These are phyloP conservation scores for Kodamaea kaohsiungensis DNA, from an alignment of 805 yeast species.

Conservation along the genomic window DNA sequence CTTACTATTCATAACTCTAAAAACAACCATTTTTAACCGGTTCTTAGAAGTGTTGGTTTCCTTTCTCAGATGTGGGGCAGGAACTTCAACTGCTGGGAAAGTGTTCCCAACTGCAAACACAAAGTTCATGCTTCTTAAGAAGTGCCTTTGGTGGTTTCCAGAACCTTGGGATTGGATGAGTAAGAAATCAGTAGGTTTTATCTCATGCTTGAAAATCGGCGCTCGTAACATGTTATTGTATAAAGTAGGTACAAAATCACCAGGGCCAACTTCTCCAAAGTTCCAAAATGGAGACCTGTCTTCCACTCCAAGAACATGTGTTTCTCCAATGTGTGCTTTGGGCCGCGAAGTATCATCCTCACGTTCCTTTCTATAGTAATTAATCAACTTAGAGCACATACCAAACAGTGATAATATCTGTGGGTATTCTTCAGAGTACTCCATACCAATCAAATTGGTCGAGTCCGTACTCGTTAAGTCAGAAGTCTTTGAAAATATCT, in stretches of 20 bases:
- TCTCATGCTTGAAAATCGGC: constrained; percentile 87
- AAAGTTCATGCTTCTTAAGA: constrained; percentile 65
- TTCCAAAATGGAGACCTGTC: constrained; percentile 98
- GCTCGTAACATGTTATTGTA: constrained; percentile 92
- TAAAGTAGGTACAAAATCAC: constrained; percentile 88
- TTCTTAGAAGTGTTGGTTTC: constrained; percentile 92
- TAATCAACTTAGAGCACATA: constrained; percentile 92
- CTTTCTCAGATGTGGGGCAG: constrained; percentile 96
- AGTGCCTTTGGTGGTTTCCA: constrained; percentile 70
- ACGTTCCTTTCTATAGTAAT: constrained; percentile 82
- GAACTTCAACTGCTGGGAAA: constrained; percentile 90
- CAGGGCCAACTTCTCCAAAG: constrained; percentile 94
- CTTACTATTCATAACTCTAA: constrained; percentile 75
- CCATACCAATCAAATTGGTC: constrained; percentile 74
- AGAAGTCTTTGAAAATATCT: constrained; percentile 65
- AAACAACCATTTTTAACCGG: constrained; percentile 90
- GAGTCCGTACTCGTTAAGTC: constrained; percentile 86
- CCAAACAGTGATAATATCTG: constrained; percentile 83
- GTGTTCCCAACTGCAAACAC: constrained; percentile 89
- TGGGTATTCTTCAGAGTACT: constrained; percentile 90
- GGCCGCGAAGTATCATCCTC: constrained; percentile 87
- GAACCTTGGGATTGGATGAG: constrained; percentile 78
- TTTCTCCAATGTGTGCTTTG: constrained; percentile 86
- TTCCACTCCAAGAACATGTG: constrained; percentile 90
- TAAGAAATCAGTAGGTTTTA: constrained; percentile 75